phyloP scores from a whole-genome alignment of 2,329 filamentous ascomycete species.

The Hypoxylon sp. region DNA sequence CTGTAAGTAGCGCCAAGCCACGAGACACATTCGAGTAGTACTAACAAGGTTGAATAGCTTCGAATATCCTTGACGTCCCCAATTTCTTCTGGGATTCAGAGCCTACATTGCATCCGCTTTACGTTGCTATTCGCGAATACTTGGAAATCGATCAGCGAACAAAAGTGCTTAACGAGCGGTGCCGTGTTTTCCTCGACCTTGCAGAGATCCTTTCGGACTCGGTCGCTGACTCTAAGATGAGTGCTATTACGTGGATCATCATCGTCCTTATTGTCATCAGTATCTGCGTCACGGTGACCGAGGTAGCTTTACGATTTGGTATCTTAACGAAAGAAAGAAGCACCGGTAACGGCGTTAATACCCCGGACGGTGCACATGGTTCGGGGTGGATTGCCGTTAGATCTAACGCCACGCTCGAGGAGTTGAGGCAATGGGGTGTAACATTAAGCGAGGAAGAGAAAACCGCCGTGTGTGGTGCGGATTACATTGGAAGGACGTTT shows the following conservation, averaged over 20 bases:
- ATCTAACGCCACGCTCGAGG: slow-evolving; percentile 52
- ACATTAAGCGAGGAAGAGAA: slow-evolving; percentile 50
- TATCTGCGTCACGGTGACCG: slow-evolving; percentile 90
- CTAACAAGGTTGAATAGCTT: slow-evolving; percentile 68
- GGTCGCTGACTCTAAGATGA: slow-evolving; percentile 96
- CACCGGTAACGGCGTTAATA: slow-evolving; percentile 39
- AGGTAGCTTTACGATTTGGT: slow-evolving; percentile 88
- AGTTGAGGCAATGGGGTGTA: slow-evolving; percentile 52
- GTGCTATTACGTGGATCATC: slow-evolving; percentile 96
- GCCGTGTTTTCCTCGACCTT: slow-evolving; percentile 94
- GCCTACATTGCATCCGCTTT: slow-evolving; percentile 93
- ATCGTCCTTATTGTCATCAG: slow-evolving; percentile 93
- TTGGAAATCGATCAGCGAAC: slow-evolving; percentile 97
- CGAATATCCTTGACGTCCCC: slow-evolving; percentile 94
- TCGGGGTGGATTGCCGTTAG: slow-evolving; percentile 46
- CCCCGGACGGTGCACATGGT: slow-evolving; percentile 29
- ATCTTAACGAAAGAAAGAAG: slow-evolving; percentile 70
- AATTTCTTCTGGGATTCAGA: slow-evolving; percentile 99
- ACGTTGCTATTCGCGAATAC: slow-evolving; percentile 94
- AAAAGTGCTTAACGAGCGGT: slow-evolving; percentile 96
- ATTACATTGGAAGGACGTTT: slow-evolving; percentile 50
- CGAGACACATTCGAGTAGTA: slow-evolving; percentile 38
- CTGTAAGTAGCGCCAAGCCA: slow-evolving; percentile 72
- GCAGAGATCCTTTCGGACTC: slow-evolving; percentile 94
- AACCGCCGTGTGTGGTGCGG: slow-evolving; percentile 52